Base-by-base conservation (phyloP, 2,329 filamentous ascomycete genomes). In the Thelonectria discophora region DNA sequence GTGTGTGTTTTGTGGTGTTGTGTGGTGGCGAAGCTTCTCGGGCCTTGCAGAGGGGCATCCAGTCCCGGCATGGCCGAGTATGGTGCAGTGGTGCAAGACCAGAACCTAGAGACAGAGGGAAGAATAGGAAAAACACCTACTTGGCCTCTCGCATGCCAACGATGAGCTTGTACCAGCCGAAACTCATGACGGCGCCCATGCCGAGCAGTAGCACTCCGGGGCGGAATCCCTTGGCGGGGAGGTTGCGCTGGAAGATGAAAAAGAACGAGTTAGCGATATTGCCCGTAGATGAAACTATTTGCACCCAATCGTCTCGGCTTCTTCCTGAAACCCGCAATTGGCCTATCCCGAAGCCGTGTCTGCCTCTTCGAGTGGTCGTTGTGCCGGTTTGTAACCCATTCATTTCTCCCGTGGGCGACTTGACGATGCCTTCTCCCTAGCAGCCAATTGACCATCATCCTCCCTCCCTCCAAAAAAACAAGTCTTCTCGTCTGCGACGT, bases 151-250 rank as follows among this genome's bases (percentile, higher is more conserved):
- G 86, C 70, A 94, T 90, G 60, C 93, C 94, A 76, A 90, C 82
- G 69, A 92, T 90, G 63, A 93, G 81, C 79, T 90, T 91, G 80
- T 92, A 98, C 86, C 95, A 97, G 64, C 95, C 95, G 78, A 91
- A 98, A 68, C 86, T 85, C 90, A 96, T 94, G 70, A 97, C 81
- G 56, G 84, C 84, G 70, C 88, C 91, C 78, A 93, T 88, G 66
- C 88, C 92, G 71, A 92, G 76, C 68, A 98, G 85, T 76, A 97
- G 88, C 64, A 88, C 86, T 50, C 88, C 85, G 17, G 95, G 94
- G 63, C 91, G 89, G 86, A 98, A 97, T 72, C 94, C 94, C 74
- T 90, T 90, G 66, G 91, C 89, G 67, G 95, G 95, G 65, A 99
- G 84, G 82, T 98, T 98, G 80, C 95, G 91, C 91, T 94, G 75